Evolutionary conservation across 2,329 filamentous ascomycete species (phyloP), one percentile per base, ranked within the genome.

Genomic region (Microcera coccophila): DNA sequence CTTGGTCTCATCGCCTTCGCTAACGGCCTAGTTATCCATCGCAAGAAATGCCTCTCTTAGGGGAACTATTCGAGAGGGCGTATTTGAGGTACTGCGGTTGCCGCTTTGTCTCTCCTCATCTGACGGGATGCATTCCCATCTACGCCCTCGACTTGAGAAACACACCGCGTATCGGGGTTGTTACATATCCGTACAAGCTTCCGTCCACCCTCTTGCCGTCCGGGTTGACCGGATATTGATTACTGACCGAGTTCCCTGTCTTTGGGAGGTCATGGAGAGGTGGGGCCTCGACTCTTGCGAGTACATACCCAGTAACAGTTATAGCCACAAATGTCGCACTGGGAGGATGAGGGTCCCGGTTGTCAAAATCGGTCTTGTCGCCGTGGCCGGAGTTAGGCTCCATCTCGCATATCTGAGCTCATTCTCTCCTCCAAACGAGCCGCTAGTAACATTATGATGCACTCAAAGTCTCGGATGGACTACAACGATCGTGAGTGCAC

Each of bases 171-270:
- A 20, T 21, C 31, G 31, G 17, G 35, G 24, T 39, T 29, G 34
- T 24, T 39, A 44, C 32, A 32, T 35, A 34, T 36, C 26, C 14
- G 9, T 32, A n/a, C 15, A n/a, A 14, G 29, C 29, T 32, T 32
- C 8, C 29, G 9, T 32, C 29, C 29, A 12, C 22, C 22, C 7
- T 12, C 22, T 26, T 12, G 22, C 22, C 44, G 36, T 43, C 51
- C 55, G 55, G 52, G 42, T 49, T 22, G 48, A 19, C 50, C 55
- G 55, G 48, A 44, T 48, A 41, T 54, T 37, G 36, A 57, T 47
- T 36, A 36, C 39, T 55, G 53, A 58, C 52, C 55, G 48, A 57
- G 52, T 54, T 26, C 22, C 22, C 22, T 12, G 22, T 26, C 22
- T 26, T 26, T 26, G 22, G 22, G 22, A 12, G 22, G 22, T 26